These are phyloP conservation scores for Cystofilobasidium ferigula DNA, from an alignment of 768 basidiomycete species.

Conservation along the genomic window DNA sequence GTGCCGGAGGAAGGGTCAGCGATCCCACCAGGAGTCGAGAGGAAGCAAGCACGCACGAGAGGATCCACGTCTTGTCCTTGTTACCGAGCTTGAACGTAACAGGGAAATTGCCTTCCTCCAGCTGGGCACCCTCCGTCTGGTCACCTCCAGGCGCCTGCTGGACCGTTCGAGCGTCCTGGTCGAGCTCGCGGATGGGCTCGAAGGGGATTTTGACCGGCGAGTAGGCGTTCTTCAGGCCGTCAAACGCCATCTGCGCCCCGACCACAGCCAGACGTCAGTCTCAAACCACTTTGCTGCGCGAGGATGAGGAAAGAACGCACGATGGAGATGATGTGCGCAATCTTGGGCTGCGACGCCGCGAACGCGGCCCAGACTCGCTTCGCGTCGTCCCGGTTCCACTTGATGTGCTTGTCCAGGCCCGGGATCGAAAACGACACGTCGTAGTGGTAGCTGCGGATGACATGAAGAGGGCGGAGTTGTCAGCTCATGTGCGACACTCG, in stretches of 20 bases:
- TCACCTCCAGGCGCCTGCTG: no score
- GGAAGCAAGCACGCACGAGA: neutral
- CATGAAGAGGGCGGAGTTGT: no score
- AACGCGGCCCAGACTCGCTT: neutral
- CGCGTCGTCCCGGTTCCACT: neutral
- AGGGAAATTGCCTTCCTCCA: neutral
- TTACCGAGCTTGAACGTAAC: neutral
- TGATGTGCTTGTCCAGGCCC: neutral
- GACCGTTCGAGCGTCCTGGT: no score
- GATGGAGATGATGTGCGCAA: neutral
- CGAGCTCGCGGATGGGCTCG: neutral
- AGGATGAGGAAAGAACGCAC: neutral
- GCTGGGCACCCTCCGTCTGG: neutral
- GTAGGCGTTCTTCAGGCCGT: constrained; percentile 1
- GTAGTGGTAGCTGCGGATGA: neutral
- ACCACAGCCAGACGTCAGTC: no score
- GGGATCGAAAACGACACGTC: neutral
- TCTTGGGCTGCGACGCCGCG: neutral
- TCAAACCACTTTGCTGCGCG: no score
- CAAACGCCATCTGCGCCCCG: neutral
- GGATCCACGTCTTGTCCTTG: neutral
- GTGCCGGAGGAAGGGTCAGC: neutral
- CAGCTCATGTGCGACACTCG: no score
- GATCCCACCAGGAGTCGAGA: no score
- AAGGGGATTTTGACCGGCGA: neutral